Conservation (phyloP, 495 filamentous ascomycete genomes). For the Trichocladium uniseriatum region DNA sequence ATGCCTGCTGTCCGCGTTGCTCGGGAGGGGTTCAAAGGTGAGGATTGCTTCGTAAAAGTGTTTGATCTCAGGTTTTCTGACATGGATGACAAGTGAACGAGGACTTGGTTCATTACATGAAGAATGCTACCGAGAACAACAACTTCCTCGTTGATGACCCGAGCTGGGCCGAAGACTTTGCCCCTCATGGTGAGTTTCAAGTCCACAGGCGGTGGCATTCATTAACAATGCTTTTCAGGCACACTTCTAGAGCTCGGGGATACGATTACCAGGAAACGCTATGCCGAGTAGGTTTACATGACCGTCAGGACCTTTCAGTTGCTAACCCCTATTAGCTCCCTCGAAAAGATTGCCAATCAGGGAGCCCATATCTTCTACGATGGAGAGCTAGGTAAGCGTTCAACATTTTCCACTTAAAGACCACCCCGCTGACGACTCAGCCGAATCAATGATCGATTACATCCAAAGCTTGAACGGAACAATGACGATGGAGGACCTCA, state of each 20-base stretch:
- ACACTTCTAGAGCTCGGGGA: conserved; percentile 57
- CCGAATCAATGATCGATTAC: conserved; percentile 61
- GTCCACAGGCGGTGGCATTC: neutral
- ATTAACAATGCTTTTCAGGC: conserved; percentile 18
- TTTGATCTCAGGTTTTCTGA: too few relatives aligned
- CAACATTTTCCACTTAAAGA: too few relatives aligned
- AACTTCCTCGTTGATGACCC: conserved; percentile 66
- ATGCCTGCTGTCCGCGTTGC: conserved; percentile 66
- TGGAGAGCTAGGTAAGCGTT: conserved; percentile 42
- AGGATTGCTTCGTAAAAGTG: too few relatives aligned
- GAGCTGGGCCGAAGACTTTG: conserved; percentile 78
- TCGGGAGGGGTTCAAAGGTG: conserved; percentile 55
- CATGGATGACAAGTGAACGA: conserved; percentile 33
- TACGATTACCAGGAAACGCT: conserved; percentile 66
- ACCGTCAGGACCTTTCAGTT: neutral
- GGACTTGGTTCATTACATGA: conserved; percentile 65
- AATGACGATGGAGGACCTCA: conserved; percentile 72
- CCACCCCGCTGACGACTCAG: conserved; percentile 25
- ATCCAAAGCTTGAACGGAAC: conserved; percentile 60
- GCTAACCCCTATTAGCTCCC: conserved; percentile 37
- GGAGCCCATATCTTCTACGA: conserved; percentile 70
- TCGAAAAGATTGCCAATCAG: conserved; percentile 60
- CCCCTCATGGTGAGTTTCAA: conserved; percentile 52
- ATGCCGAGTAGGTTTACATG: conserved; percentile 46
- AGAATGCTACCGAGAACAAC: conserved; percentile 21